A percentile compares a stretch with the other conserved stretches of the same genome.
phyloP scores from a whole-genome alignment of 768 basidiomycete genomes.

The Tephrocybe sp. region DNA sequence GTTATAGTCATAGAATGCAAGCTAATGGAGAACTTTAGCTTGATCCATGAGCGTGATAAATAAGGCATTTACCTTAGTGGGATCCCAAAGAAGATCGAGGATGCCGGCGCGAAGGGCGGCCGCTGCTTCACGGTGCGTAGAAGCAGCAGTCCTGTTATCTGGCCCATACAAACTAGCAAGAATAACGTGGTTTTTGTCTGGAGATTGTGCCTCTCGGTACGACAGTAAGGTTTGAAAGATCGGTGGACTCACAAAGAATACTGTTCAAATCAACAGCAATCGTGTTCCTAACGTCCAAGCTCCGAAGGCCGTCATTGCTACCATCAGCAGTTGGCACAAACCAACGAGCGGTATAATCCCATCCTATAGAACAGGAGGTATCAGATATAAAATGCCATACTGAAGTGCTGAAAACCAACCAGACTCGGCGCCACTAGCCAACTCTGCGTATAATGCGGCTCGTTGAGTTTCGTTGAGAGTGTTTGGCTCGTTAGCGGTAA shows the following conservation, averaged over 20 bases:
- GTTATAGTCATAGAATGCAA: conserved; percentile 94
- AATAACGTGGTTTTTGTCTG: conserved; percentile 62
- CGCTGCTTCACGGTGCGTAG: conserved; percentile 56
- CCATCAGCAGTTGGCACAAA: conserved; percentile 33
- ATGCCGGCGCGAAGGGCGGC: conserved; percentile 61
- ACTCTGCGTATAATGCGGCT: conserved; percentile 74
- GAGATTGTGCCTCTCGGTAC: conserved; percentile 1
- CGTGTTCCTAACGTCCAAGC: conserved; percentile 66
- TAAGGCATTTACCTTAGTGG: conserved; percentile 43
- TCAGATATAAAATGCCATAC: not conserved
- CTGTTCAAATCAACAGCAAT: conserved; percentile 82
- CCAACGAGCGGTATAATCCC: conserved; percentile 58
- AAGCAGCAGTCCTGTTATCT: conserved; percentile 41
- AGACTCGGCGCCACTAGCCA: conserved; percentile 86
- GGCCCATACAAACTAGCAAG: conserved; percentile 59
- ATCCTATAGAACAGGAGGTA: conserved; percentile 24
- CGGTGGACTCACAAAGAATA: conserved; percentile 66
- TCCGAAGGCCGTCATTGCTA: conserved; percentile 55
- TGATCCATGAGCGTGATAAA: not conserved
- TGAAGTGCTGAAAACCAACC: conserved; percentile 36
- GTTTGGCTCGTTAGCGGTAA: conserved; percentile 69
- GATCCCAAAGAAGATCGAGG: conserved; percentile 86
- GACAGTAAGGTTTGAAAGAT: not conserved
- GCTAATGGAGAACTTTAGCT: conserved; percentile 22
- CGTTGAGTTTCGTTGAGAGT: conserved; percentile 59